Evolutionary conservation across 352 stramenopile species (phyloP), one percentile per base, ranked within the genome.

Genomic region (Phytopythium montanum): DNA sequence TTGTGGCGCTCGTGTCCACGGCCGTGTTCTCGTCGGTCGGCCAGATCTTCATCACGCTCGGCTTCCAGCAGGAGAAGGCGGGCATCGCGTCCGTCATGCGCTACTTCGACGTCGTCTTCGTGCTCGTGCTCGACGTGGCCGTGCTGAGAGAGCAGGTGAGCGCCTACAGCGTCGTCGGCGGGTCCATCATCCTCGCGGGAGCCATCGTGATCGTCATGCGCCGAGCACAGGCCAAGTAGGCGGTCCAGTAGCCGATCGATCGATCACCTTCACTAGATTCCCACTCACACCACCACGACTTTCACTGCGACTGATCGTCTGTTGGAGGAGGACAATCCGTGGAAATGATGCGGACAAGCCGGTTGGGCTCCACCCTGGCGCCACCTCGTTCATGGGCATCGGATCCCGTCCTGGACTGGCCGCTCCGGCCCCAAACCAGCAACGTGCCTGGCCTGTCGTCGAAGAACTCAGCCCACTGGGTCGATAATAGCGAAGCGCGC

Each of bases 81-180:
- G 81, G 76, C 3, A 79, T 90, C 52, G 76, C 70, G 2, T 88
- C 78, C 2, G 76, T 87, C 62, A 86, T 90, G 76, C 69, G 72
- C 29, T 87, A 88, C 58, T 82, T 87, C 45, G 75, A 90, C 71
- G 72, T 90, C 33, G 63, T 90, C 1, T 90, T 87, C 51, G 78
- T 90, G 48, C 75, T 90, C 54, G 57, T 78, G 10, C 61, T 76
- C 51, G 81, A 87, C 55, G 74, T 60, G 14, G 61, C 65, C 26
- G 66, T 88, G 7, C 66, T 90, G 0, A 70, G 73, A 18, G 78
- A 88, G 44, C 29, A 57, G n/a, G 65, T 88, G 21, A 81, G 74
- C 48, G 8, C 54, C n/a, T 86, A 72, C 65, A 88, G 74, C 57
- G 57, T 88, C 19, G 13, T 87, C 8, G 76, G 80, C 4, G 78